A percentile compares a stretch with the other conserved stretches of the same genome.
These are phyloP conservation scores for Thuidium tamariscinum DNA, from an alignment of 225 moss, liverwort and hornwort genomes.

Conservation along the genomic window DNA sequence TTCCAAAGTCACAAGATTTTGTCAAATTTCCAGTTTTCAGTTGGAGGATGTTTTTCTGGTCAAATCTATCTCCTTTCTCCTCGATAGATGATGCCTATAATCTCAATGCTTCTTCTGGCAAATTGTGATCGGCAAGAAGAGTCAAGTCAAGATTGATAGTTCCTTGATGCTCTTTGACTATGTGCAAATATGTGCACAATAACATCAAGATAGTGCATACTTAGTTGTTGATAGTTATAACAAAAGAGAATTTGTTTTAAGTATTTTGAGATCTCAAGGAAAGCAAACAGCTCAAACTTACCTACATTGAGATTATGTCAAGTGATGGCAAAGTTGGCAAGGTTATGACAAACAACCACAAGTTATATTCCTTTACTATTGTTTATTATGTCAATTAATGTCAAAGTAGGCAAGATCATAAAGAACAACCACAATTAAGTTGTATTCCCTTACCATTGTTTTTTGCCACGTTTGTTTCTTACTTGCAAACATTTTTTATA, in stretches of 20 bases:
- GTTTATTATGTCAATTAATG: not conserved
- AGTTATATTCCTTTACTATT: not conserved
- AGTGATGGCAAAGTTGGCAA: not conserved
- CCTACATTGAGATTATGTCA: not conserved
- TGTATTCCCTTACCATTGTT: not conserved
- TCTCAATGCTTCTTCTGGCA: not conserved
- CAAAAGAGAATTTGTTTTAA: not conserved
- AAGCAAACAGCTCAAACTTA: not conserved
- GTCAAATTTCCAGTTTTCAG: not conserved
- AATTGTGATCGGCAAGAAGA: not conserved
- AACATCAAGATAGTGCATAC: not conserved
- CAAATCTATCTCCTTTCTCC: not conserved
- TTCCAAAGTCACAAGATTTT: not conserved
- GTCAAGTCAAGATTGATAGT: not conserved
- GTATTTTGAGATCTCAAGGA: not conserved
- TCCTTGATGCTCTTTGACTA: not conserved
- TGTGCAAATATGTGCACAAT: not conserved
- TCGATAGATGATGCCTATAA: not conserved
- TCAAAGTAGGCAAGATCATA: not conserved
- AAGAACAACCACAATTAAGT: not conserved
- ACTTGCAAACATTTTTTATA: not conserved
- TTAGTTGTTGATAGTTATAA: not conserved
- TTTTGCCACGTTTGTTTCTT: not conserved
- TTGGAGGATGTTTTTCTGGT: not conserved
- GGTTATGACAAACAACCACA: not conserved